Conservation (phyloP, 2,329 filamentous ascomycete species). For the Pseudogymnoascus destructans region DNA sequence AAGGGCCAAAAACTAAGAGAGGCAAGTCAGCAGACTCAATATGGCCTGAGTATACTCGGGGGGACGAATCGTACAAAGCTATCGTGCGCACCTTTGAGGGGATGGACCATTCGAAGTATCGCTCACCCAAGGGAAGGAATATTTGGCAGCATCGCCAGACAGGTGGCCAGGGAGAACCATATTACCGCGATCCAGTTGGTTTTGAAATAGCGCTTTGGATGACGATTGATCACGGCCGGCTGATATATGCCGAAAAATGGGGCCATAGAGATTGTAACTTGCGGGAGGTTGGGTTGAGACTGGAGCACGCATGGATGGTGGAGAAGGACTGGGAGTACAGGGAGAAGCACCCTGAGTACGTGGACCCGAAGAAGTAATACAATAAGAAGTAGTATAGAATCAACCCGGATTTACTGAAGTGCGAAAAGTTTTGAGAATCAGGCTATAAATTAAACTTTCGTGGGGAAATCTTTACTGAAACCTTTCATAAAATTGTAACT, state of each 20-base stretch:
- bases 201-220: constrained; percentile 33
- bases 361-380: background rate
- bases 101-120: background rate
- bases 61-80: background rate
- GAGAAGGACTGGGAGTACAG: constrained; percentile 28
- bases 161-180: constrained; percentile 40
- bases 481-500: background rate
- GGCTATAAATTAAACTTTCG: background rate
- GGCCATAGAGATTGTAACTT: constrained; percentile 34
- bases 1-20: background rate
- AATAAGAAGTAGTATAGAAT: background rate
- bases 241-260: constrained; percentile 33
- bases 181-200: constrained; percentile 36
- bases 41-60: background rate
- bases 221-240: constrained; percentile 33
- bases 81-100: constrained; percentile 3
- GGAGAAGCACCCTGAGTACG: constrained; percentile 3
- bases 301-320: constrained; percentile 37
- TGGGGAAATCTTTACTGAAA: background rate
- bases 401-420: background rate
- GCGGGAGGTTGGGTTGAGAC: constrained; percentile 26
- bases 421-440: background rate
- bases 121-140: constrained; percentile 29
- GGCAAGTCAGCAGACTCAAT: background rate
- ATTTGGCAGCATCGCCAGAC: constrained; percentile 40